Percentiles rank a stretch among this genome's conserved stretches.
Conservation (phyloP, 768 basidiomycete species). For the Xerocomus brunneocitrinus region DNA sequence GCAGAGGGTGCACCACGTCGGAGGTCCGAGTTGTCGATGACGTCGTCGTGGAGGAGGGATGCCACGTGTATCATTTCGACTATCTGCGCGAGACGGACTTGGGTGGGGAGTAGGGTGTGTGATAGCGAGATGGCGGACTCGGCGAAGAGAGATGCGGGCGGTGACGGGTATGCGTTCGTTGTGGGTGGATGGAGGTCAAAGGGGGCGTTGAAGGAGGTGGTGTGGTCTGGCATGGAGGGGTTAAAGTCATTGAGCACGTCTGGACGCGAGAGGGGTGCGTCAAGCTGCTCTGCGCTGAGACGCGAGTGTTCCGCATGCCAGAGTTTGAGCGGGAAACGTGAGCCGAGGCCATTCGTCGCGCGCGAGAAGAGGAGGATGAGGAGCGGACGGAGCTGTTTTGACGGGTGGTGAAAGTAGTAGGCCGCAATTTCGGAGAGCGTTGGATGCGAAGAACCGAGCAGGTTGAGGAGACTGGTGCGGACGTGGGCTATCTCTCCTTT, state of each 20-base stretch:
- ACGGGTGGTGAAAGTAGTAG: constrained; percentile 86
- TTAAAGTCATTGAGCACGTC: constrained; percentile 91
- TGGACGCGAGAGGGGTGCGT: constrained; percentile 72
- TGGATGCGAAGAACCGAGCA: constrained; percentile 88
- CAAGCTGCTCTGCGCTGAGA: constrained; percentile 57
- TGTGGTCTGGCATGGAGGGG: constrained; percentile 77
- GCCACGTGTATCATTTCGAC: constrained; percentile 99
- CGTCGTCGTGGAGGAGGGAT: constrained; percentile 88
- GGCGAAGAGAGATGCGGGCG: constrained; percentile 20
- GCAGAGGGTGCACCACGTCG: constrained; percentile 68
- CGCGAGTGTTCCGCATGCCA: constrained; percentile 59
- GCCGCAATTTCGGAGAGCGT: constrained; percentile 82
- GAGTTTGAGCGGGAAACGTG: constrained; percentile 53
- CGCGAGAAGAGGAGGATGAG: constrained; percentile 86
- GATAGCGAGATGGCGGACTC: constrained; percentile 23
- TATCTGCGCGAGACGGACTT: constrained; percentile 90
- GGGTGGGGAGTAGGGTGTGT: constrained; percentile 63
- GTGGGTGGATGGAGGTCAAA: constrained; percentile 45
- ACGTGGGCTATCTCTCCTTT: constrained; percentile 69
- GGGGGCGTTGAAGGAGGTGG: constrained; percentile 59
- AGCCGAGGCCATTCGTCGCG: constrained; percentile 88
- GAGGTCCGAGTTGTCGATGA: constrained; percentile 69
- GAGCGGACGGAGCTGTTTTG: constrained; percentile 87
- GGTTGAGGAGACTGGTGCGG: constrained; percentile 62
- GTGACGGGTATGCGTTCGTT: constrained; percentile 21